Evolutionary conservation across 805 yeast species (phyloP), one percentile per base, ranked within the genome.

Genomic region (Starmerella davenportii): DNA sequence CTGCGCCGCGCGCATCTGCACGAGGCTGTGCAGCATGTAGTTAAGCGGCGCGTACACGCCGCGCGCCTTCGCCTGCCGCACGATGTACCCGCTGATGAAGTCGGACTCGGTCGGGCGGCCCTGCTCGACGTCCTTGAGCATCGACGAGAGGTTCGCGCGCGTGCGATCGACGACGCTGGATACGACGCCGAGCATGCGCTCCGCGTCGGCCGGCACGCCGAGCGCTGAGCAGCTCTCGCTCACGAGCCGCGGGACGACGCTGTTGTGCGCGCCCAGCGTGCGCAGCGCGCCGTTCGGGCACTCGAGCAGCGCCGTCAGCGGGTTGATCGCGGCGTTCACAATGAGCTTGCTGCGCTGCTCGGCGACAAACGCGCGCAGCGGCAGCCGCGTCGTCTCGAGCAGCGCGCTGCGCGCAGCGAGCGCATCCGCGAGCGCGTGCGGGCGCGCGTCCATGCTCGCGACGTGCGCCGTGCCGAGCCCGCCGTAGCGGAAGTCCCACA

Each of bases 251-350:
- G 44, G 50, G 50, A 72, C 54, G 4, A 70, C 19, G 30, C 16
- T 47, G 2, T 47, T 44, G 9, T 52, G 51, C 5, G 62, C 51
- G 3, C 56, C 52, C 25, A 68, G 59, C 15, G 58, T 50, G n/a
- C 65, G 57, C 16, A 87, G 59, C 37, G 77, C 80, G 25, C 92
- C 93, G 51, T 90, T 90, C 29, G 65, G 53, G 52, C 90, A 78
- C 54, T 80, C 78, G 20, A 79, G 58, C 18, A 82, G 60, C 0
- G 94, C 77, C 0, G 95, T 79, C 21, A 78, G 60, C 0, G 95
- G 79, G 51, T 90, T 87, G 46, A 87, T 74, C 51, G 90, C 79
- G 1, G 80, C 68, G 52, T 90, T 90, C 17, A 79, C 74, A 34
- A 78, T 63, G 41, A 87, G 68, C 55, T 87, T 90, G 48, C 74